phyloP scores from a whole-genome alignment of 352 stramenopile species.

The Globisporangium splendens region DNA sequence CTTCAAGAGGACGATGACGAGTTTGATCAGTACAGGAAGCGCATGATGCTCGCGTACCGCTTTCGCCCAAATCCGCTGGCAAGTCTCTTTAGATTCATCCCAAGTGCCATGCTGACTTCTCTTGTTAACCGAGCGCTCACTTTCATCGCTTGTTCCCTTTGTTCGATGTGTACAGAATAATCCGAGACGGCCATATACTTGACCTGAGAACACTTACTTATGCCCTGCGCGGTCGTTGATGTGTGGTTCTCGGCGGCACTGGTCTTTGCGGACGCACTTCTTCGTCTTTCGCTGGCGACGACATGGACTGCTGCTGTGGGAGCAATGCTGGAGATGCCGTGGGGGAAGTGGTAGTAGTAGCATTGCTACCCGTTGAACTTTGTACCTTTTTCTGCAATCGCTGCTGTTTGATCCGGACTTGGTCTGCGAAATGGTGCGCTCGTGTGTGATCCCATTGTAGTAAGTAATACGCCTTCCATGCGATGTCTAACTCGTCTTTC shows the following conservation, averaged over 20 bases:
- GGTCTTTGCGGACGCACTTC: conserved; percentile 13
- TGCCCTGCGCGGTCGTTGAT: conserved; percentile 1
- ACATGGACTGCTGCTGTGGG: background rate
- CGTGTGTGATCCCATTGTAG: conserved; percentile 31
- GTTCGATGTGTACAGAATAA: conserved; percentile 13
- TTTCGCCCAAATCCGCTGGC: conserved; percentile 22
- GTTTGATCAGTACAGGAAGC: conserved; percentile 25
- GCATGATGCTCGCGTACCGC: conserved; percentile 23
- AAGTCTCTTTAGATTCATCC: background rate
- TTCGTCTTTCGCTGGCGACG: conserved; percentile 6
- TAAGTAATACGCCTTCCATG: conserved; percentile 34
- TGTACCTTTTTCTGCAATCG: conserved; percentile 14
- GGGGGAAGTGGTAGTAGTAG: background rate
- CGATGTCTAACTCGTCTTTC: conserved; percentile 22
- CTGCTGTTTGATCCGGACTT: conserved; percentile 26
- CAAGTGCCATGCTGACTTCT: background rate
- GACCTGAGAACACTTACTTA: background rate
- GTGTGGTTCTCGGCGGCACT: background rate
- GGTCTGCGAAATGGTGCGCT: conserved; percentile 30
- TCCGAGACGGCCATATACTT: conserved; percentile 18
- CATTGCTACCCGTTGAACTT: background rate
- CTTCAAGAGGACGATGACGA: conserved; percentile 17
- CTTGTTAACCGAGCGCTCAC: no score
- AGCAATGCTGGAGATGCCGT: background rate
- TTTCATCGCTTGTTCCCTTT: background rate